Conservation (phyloP, 768 basidiomycete genomes). For the Tulasnella sp. region DNA sequence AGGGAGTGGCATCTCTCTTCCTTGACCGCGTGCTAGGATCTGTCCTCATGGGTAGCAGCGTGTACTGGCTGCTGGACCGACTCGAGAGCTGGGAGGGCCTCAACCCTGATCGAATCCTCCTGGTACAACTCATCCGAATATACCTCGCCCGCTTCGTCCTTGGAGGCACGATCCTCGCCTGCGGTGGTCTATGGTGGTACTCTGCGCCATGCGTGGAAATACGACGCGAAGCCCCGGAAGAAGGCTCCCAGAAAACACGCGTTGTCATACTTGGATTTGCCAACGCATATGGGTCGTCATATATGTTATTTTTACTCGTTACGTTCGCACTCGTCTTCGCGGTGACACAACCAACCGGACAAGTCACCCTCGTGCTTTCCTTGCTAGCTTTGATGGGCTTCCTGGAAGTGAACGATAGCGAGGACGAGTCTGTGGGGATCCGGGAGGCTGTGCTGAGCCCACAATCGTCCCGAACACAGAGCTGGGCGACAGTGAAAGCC, state of each 20-base stretch:
- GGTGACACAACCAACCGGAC: slow-evolving; percentile 67
- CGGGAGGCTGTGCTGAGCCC: slow-evolving; percentile 32
- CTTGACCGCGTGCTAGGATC: slow-evolving; percentile 46
- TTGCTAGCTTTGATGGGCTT: slow-evolving; percentile 57
- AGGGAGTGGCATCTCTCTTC: slow-evolving; percentile 54
- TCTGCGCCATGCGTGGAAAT: slow-evolving; percentile 54
- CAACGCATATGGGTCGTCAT: slow-evolving; percentile 81
- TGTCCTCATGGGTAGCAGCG: slow-evolving; percentile 44
- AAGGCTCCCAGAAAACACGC: not conserved
- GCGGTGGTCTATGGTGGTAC: slow-evolving; percentile 54
- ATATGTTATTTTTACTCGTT: slow-evolving; percentile 68
- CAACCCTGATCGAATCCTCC: slow-evolving; percentile 21
- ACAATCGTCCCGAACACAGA: slow-evolving; percentile 30
- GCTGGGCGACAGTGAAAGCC: not conserved
- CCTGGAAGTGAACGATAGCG: slow-evolving; percentile 70
- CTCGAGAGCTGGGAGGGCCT: slow-evolving; percentile 32
- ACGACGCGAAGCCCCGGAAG: slow-evolving; percentile 18
- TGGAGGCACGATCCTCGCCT: slow-evolving; percentile 33
- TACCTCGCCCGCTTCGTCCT: slow-evolving; percentile 46
- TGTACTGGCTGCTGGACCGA: slow-evolving; percentile 78
- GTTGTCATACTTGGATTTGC: slow-evolving; percentile 62
- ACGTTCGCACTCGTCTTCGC: slow-evolving; percentile 46
- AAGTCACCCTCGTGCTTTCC: slow-evolving; percentile 56
- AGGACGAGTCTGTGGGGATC: slow-evolving; percentile 42
- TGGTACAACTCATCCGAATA: slow-evolving; percentile 45